Evolutionary conservation across 305 asterid species (phyloP), one percentile per base, ranked within the genome.

Genomic region (Fraxinus greggii): DNA sequence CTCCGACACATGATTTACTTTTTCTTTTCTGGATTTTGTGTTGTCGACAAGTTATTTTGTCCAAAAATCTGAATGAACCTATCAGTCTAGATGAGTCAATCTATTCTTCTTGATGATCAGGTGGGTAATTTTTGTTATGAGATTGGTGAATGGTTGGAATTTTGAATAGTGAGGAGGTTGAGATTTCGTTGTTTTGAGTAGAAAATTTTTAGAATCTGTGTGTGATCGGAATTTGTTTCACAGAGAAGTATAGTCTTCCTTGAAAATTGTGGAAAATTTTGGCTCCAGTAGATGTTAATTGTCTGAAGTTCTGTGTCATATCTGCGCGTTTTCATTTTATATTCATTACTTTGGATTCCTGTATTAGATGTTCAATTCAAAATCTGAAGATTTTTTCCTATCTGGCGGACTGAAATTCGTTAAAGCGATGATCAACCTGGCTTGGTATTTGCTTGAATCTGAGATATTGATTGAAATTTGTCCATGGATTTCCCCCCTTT

Each of bases 1-100:
- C 75, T 85, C 80, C 83, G 13, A 29, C 73, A 28, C 75, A 26
- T 82, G 79, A 69, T 83, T 76, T 72, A n/a, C 26, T 77, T 79
- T 75, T 29, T 35, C 24, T 33, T 29, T 69, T n/a, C 2, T 32
- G 31, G 19, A 21, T 83, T 79, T 77, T 26, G 31, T 61, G 56
- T 78, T 15, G 83, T 79, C 72, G 78, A 31, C 69, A 73, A 69
- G 31, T 86, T 54, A 31, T 31, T 80, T 82, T 76, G 67, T 78
- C 78, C 75, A 31, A 74, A 56, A 7, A 65, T 75, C 72, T 65
- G 69, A 78, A 54, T 51, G 38, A 40, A 40, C 67, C 51, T 10
- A 65, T 28, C 31, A 75, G 59, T 78, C 32, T 80, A 36, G 56
- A 83, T 78, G 81, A 45, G 40, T 83, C 80, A 23, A 19, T 31